Base-by-base conservation (phyloP, 352 stramenopile species). In the Pythium insidiosum region DNA sequence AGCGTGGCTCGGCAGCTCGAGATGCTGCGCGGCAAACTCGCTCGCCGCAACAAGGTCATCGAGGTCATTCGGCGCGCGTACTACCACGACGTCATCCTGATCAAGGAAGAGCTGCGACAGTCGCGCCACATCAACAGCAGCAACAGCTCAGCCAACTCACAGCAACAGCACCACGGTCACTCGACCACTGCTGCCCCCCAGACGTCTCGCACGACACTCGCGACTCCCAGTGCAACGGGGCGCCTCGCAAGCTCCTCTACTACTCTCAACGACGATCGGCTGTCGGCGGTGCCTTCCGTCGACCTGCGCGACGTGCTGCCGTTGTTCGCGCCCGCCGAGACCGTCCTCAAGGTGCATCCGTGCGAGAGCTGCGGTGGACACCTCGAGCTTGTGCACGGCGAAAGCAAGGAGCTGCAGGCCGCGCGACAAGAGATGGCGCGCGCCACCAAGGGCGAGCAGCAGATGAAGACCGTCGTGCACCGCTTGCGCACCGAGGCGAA, bases 51-150 rank as follows among this genome's bases (percentile, higher is more conserved):
- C 47, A 69, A 78, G 38, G 56, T 89, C 45, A 61, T 89, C 18
- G 77, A 89, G 26, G 63, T 85, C 25, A 77, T 88, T 42, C 72
- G 79, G 1, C 65, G 68, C 11, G 76, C 77, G 2, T 92, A 92
- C 53, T 88, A 89, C 48, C 74, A 83, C 40, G 77, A 89, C 52
- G 67, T 92, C 20, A 73, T 92, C 46, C 46, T 85, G n/a, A 63
- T 92, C 34, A 92, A 92, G 45, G 79, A 92, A 31, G 72, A 88
- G 34, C 53, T 92, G 12, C 74, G 69, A 1, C 62, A 77, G 18
- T 30, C 12, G 37, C 43, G 23, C n/a, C 25, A 26, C 10, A n/a
- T n/a, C n/a, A n/a, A n/a, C n/a, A n/a, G n/a, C n/a, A n/a, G n/a
- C n/a, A n/a, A n/a, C n/a, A n/a, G n/a, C n/a, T n/a, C n/a, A n/a